Conservation (phyloP, 2,329 filamentous ascomycete genomes). For the Raffaelea albimanens region DNA sequence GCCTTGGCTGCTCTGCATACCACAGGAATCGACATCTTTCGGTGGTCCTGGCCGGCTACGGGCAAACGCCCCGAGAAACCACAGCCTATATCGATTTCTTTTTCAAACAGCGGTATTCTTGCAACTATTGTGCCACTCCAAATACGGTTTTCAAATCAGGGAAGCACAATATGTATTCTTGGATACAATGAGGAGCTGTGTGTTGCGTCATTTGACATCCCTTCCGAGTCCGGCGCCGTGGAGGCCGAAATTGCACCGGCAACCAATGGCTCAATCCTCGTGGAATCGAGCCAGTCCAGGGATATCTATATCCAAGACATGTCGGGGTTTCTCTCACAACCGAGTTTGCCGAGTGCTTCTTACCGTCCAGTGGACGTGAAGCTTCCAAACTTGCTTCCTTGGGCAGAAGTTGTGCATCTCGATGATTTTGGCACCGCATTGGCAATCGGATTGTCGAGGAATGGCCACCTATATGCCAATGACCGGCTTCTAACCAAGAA, state of each 20-base stretch:
- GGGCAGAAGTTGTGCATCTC: slow-evolving; percentile 36
- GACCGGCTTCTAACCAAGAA: slow-evolving; percentile 67
- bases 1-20: slow-evolving; percentile 65
- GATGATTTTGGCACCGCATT: slow-evolving; percentile 24
- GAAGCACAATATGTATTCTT: slow-evolving; percentile 23
- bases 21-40: slow-evolving; percentile 56
- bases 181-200: slow-evolving; percentile 21
- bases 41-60: slow-evolving; percentile 59
- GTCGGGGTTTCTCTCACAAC: slow-evolving; percentile 29
- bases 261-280: slow-evolving; percentile 20
- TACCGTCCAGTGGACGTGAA: slow-evolving; percentile 23
- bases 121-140: slow-evolving; percentile 28
- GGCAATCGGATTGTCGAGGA: slow-evolving; percentile 59
- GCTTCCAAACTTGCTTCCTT: slow-evolving; percentile 40
- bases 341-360: slow-evolving; percentile 23
- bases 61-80: slow-evolving; percentile 40
- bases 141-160: slow-evolving; percentile 11
- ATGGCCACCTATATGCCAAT: slow-evolving; percentile 72
- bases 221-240: neutral
- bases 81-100: slow-evolving; percentile 19
- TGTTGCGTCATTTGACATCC: slow-evolving; percentile 13
- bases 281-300: slow-evolving; percentile 17
- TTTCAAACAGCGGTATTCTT: neutral
- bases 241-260: neutral
- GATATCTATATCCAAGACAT: slow-evolving; percentile 34